Base-by-base conservation (phyloP, 140 eudicot genomes). In the Anethum foeniculum region DNA sequence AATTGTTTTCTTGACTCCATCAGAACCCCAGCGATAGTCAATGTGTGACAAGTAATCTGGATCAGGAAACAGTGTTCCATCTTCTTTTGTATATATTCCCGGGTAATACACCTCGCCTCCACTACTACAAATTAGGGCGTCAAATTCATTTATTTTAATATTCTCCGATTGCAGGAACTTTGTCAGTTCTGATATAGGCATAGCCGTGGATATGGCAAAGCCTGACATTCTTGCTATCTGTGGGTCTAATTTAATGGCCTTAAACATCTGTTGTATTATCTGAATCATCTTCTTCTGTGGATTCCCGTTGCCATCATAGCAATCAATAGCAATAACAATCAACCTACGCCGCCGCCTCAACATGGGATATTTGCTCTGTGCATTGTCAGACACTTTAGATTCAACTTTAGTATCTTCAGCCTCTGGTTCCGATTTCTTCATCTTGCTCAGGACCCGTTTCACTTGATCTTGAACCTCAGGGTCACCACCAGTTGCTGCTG, bases 81-180 rank as follows among this genome's bases (percentile, higher is more conserved):
- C 88, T 80, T 88, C 93, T 80, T 91, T 97, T 11, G 79, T 43
- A 44, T 82, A 82, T 71, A 82, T 78, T 4, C 93, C 93, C 0
- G 96, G 96, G 79, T 93, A 93, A 82, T 90, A 93, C 19, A 91
- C 92, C 83, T 91, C 97, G 77, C 98, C 89, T n/a, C 98, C 98
- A 71, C 98, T 93, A 54, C 96, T 86, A 87, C 97, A 93, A 77
- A 93, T 85, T 80, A 93, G 81, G 49, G 92, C 96, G 82, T 93
- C 97, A 85, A 93, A 93, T 60, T 93, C 98, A 76, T 80, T 87
- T 78, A 87, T 88, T 51, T 91, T 87, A 41, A 91, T 49, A 14
- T 90, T 88, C 79, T 91, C 96, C 0, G 83, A 79, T 81, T 91
- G 87, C 81, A 91, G 72, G 62, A 93, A 93, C 23, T 82, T 90